Evolutionary conservation across 192 early-diverging fungal species (phyloP).

Genomic region (Lobosporangium transversale): DNA sequence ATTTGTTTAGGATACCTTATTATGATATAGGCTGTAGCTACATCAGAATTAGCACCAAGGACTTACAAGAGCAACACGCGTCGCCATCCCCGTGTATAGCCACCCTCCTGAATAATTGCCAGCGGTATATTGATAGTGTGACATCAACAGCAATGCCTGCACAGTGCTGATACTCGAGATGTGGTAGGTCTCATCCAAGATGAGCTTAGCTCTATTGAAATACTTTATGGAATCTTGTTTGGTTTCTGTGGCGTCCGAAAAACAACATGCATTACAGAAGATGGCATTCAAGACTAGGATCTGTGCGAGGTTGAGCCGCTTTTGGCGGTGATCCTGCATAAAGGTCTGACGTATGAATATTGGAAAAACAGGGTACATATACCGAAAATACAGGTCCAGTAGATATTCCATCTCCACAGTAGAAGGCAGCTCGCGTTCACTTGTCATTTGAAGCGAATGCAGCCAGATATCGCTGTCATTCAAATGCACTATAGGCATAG

Average conservation of each 20-base stretch:
- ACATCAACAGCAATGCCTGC: slow-evolving; percentile 71
- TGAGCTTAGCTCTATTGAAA: slow-evolving; percentile 75
- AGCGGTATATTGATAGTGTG: slow-evolving; percentile 71
- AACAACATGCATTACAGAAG: slow-evolving; percentile 58
- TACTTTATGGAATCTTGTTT: slow-evolving; percentile 51
- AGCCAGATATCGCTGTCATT: slow-evolving; percentile 41
- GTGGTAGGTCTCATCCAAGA: slow-evolving; percentile 75
- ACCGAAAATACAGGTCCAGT: slow-evolving; percentile 69
- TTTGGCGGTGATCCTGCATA: slow-evolving; percentile 32
- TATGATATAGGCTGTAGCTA: no score
- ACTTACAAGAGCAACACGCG: slow-evolving; percentile 59
- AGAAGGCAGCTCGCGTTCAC: slow-evolving; percentile 60
- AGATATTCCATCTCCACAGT: slow-evolving; percentile 63
- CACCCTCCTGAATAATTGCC: slow-evolving; percentile 72
- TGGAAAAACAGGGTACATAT: slow-evolving; percentile 75
- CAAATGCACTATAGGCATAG: slow-evolving; percentile 26
- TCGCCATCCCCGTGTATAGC: slow-evolving; percentile 68
- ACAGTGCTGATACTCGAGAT: slow-evolving; percentile 63
- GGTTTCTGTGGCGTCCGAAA: slow-evolving; percentile 49
- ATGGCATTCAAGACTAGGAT: slow-evolving; percentile 63
- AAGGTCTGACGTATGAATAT: slow-evolving; percentile 66
- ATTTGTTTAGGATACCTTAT: no score
- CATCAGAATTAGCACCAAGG: no score
- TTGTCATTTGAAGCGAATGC: slow-evolving; percentile 34
- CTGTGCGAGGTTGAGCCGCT: slow-evolving; percentile 37